These are phyloP conservation scores for Didymella exigua DNA, from an alignment of 2,329 filamentous ascomycete genomes.

Conservation along the genomic window DNA sequence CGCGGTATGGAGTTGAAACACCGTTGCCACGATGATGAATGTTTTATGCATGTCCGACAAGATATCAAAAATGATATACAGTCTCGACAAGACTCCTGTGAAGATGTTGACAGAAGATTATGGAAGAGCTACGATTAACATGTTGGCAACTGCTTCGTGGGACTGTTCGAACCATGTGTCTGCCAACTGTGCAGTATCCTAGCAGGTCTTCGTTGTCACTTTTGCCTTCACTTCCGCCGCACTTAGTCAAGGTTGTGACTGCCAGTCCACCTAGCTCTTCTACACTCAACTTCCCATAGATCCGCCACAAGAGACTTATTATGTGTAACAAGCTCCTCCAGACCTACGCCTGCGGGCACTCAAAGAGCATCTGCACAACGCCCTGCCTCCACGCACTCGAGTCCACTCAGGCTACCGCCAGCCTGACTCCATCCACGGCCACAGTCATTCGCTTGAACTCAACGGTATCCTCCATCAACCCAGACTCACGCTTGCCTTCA, in stretches of 20 bases:
- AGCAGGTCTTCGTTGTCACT: neutral
- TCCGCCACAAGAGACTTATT: neutral
- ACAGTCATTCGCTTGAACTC: slow-evolving; percentile 16
- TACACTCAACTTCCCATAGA: neutral
- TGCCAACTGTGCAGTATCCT: neutral
- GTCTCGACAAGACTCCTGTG: neutral
- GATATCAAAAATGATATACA: slow-evolving; percentile 7
- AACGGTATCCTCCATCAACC: slow-evolving; percentile 9
- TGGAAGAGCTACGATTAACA: neutral
- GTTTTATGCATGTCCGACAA: slow-evolving; percentile 4
- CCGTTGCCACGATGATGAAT: slow-evolving; percentile 5
- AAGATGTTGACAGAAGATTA: neutral
- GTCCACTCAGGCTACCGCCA: neutral
- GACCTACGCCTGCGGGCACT: slow-evolving; percentile 34
- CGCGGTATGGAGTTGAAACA: slow-evolving; percentile 16
- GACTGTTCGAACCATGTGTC: neutral
- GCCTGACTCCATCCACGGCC: neutral
- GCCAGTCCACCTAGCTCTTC: too few species aligned
- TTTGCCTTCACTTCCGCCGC: slow-evolving; percentile 1
- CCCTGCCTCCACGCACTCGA: slow-evolving; percentile 31
- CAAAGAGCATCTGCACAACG: slow-evolving; percentile 34
- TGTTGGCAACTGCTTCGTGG: neutral
- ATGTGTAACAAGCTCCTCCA: slow-evolving; percentile 40
- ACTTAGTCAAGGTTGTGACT: too few species aligned
- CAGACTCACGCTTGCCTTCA: neutral